Evolutionary conservation across 768 basidiomycete species (phyloP).

Genomic region (Sarcomyxa edulis): DNA sequence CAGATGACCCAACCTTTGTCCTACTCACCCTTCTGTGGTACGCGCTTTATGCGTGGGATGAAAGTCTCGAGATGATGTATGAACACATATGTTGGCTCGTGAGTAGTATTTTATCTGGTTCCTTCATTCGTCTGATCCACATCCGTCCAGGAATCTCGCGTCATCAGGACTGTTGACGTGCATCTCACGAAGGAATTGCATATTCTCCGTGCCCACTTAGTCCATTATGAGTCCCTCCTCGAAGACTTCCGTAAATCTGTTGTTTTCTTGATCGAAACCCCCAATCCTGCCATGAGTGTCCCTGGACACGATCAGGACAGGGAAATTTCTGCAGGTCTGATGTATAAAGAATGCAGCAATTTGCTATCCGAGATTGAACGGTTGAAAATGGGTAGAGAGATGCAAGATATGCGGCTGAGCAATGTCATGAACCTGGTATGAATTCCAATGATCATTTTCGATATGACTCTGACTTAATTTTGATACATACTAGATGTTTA

Average conservation of each 20-base stretch:
- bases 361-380: slow-evolving; percentile 46
- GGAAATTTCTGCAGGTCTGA: slow-evolving; percentile 17
- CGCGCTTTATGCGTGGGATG: slow-evolving; percentile 57
- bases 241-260: slow-evolving; percentile 49
- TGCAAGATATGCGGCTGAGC: slow-evolving; percentile 40
- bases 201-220: slow-evolving; percentile 50
- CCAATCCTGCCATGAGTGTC: slow-evolving; percentile 40
- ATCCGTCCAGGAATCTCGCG: slow-evolving; percentile 46
- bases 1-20: slow-evolving; percentile 49
- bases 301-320: slow-evolving; percentile 9
- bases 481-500: slow-evolving; percentile 31
- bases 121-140: not conserved
- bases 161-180: slow-evolving; percentile 34
- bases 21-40: slow-evolving; percentile 53
- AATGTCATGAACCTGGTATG: slow-evolving; percentile 50
- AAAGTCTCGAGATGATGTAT: slow-evolving; percentile 48
- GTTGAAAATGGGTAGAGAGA: slow-evolving; percentile 32
- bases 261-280: slow-evolving; percentile 40
- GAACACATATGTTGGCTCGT: slow-evolving; percentile 44
- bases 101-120: slow-evolving; percentile 8
- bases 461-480: not conserved
- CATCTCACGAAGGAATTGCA: slow-evolving; percentile 48
- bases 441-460: slow-evolving; percentile 2
- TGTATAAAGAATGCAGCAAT: slow-evolving; percentile 39
- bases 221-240: slow-evolving; percentile 50